A percentile compares a stretch with the other conserved stretches of the same genome.
phyloP scores from a whole-genome alignment of 2,329 filamentous ascomycete species.

The Pseudogymnoascus sp. region DNA sequence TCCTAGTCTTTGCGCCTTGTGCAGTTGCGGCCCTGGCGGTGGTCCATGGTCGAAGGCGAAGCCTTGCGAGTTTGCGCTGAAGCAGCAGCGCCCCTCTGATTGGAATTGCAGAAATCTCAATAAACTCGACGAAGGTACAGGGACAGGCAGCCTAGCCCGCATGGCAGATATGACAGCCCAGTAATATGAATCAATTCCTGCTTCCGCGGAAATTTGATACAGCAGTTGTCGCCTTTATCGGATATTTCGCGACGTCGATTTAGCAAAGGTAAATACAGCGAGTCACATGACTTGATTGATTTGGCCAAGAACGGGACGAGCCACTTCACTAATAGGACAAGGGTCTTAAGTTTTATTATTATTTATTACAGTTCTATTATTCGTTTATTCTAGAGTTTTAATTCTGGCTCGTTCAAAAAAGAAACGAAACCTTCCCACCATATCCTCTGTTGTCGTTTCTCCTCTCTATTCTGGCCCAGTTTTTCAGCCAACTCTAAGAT shows the following conservation, averaged over 20 bases:
- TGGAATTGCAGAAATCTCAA: conserved; percentile 68
- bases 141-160: conserved; percentile 24
- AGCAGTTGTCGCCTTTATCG: background rate
- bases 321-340: background rate
- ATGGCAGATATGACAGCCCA: conserved; percentile 17
- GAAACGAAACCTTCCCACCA: conserved; percentile 3
- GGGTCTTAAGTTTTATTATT: background rate
- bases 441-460: background rate
- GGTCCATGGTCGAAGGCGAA: conserved; percentile 23
- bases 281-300: background rate
- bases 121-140: conserved; percentile 47
- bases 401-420: background rate
- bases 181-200: conserved; percentile 5
- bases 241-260: background rate
- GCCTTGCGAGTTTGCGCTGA: conserved; percentile 34
- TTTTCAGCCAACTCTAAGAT: background rate
- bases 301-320: background rate
- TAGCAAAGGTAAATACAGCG: background rate
- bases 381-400: background rate
- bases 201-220: background rate
- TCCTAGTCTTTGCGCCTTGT: conserved; percentile 8
- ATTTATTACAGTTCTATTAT: background rate
- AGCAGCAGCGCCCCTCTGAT: conserved; percentile 51
- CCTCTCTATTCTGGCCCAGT: background rate
- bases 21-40: conserved; percentile 13